Percentiles rank a stretch among this genome's conserved stretches.
Conservation (phyloP, 169 alveolate species). For the Amoebophrya sp. region DNA sequence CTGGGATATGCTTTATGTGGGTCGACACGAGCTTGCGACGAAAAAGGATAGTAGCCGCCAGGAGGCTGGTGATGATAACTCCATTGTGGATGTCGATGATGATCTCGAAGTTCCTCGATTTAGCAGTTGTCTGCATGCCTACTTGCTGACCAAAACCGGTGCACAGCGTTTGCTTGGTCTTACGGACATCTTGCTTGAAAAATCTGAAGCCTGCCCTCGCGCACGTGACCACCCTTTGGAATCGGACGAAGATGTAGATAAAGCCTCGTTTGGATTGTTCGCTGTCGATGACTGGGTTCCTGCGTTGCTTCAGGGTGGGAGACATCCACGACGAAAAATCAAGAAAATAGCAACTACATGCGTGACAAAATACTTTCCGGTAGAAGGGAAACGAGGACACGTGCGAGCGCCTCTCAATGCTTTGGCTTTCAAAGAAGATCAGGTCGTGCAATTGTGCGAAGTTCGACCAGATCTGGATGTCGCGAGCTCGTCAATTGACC, state of each 20-base stretch:
- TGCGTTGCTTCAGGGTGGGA: background rate
- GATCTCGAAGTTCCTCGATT: background rate
- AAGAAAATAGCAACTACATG: no score
- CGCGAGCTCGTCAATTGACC: background rate
- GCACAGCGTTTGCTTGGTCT: background rate
- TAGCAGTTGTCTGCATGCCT: background rate
- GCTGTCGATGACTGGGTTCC: slow-evolving; percentile 20
- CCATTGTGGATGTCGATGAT: no score
- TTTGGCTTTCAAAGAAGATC: background rate
- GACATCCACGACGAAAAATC: background rate
- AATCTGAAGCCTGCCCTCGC: background rate
- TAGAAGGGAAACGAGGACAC: background rate
- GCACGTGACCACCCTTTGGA: background rate
- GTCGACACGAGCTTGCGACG: background rate
- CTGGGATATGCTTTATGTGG: background rate
- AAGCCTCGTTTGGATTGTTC: no score
- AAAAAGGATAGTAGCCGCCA: background rate
- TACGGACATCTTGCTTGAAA: background rate
- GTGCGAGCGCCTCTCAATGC: background rate
- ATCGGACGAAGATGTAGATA: background rate
- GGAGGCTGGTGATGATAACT: background rate
- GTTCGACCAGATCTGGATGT: background rate
- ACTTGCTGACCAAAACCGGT: background rate
- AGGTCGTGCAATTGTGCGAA: background rate
- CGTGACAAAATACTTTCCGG: no score